phyloP scores from a whole-genome alignment of 2,329 filamentous ascomycete species.

The Curvularia sp. region DNA sequence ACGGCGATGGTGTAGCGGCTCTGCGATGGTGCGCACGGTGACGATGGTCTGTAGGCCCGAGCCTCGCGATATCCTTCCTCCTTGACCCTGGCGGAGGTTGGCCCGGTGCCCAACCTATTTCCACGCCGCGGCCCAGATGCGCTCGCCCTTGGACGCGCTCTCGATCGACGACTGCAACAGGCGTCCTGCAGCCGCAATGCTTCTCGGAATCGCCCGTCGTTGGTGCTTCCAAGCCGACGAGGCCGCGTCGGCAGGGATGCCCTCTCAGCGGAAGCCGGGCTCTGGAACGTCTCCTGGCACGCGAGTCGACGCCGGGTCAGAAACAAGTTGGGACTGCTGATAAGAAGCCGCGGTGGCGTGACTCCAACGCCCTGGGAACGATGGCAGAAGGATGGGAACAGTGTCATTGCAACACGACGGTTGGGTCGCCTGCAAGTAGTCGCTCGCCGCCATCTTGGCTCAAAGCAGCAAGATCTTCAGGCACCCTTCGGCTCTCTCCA shows the following conservation, averaged over 20 bases:
- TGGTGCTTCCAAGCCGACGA: slow-evolving; percentile 16
- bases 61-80: slow-evolving; percentile 13
- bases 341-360: slow-evolving; percentile 18
- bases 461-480: slow-evolving; percentile 25
- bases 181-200: slow-evolving; percentile 3
- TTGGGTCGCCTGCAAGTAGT: slow-evolving; percentile 16
- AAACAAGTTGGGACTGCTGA: slow-evolving; percentile 18
- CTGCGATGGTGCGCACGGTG: slow-evolving; percentile 39
- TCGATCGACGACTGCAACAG: slow-evolving; percentile 4
- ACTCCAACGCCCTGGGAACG: slow-evolving; percentile 16
- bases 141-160: slow-evolving; percentile 1
- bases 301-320: slow-evolving; percentile 23
- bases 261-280: slow-evolving; percentile 17
- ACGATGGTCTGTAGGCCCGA: slow-evolving; percentile 34
- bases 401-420: slow-evolving; percentile 17
- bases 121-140: slow-evolving; percentile 4
- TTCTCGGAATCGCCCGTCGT: slow-evolving; percentile 7
- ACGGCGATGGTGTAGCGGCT: slow-evolving; percentile 33
- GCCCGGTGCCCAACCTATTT: slow-evolving; percentile 10
- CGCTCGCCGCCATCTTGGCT: slow-evolving; percentile 18
- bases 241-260: slow-evolving; percentile 21
- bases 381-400: slow-evolving; percentile 13
- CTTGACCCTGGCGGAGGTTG: slow-evolving; percentile 5
- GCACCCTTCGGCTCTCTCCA: slow-evolving; percentile 13
- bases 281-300: slow-evolving; percentile 19